Base-by-base conservation (phyloP, 805 yeast species). In the Hanseniaspora occidentalis region DNA sequence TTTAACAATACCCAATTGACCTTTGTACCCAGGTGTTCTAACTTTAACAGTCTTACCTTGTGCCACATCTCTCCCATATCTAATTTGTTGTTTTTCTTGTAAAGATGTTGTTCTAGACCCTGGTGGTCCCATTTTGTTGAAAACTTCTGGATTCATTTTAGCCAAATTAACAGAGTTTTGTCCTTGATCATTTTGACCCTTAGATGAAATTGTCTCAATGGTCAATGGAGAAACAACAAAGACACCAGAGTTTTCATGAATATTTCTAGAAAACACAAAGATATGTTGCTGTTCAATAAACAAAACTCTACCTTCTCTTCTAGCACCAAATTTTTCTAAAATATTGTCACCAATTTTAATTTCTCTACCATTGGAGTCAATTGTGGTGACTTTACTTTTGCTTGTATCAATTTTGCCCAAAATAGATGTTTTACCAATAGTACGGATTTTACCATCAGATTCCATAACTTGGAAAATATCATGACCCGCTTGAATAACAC, bases 331-430 rank as follows among this genome's bases (percentile, higher is more conserved):
- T 21, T 69, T 61, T 56, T 92, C 98, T 51, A 78, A 79, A n/a
- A 92, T 94, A 2, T 92, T 79, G 56, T 92, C 98, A 38, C 96
- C 96, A 29, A 84, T 77, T 42, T 80, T 77, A 41, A 92, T 75
- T 48, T 92, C 89, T 38, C 77, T 71, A 36, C 98, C 98, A 44
- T 73, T 71, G 44, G 73, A 70, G 58, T 92, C 98, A 3, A 95
- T 84, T 0, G 96, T 81, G 3, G 96, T 84, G 42, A 84, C 78
- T 46, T 82, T 80, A 41, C 84, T 81, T 50, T 81, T 75, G 41
- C 71, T 68, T 39, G 72, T 67, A n/a, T 72, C 71, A 36, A 89
- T 70, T 55, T 84, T 84, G 48, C 84, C 72, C 24, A 85, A 75
- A 47, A 92, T 83, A n/a, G 94, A 77, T 6, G 82, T 73, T 20